These are phyloP conservation scores for Sequoia sempervirens DNA, from an alignment of 75 land plant species.

Conservation along the genomic window DNA sequence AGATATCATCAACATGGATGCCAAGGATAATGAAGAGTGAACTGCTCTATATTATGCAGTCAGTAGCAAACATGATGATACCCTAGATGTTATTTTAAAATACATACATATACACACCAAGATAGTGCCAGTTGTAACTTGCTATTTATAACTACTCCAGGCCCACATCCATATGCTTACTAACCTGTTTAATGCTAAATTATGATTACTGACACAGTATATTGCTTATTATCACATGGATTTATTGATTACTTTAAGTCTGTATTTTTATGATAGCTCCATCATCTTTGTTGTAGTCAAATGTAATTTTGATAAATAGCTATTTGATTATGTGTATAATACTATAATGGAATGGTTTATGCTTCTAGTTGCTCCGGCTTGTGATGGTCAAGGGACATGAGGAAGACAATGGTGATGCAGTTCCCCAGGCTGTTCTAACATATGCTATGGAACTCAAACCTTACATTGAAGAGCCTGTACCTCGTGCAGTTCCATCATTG, in stretches of 20 bases:
- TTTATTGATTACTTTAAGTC: neutral
- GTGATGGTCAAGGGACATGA: slow-evolving; percentile 25
- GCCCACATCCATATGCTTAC: no score
- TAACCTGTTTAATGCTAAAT: neutral
- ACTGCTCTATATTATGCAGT: no score
- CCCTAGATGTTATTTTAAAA: no score
- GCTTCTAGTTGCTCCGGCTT: slow-evolving; percentile 51
- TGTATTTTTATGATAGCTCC: neutral
- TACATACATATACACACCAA: no score
- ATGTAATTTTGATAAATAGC: neutral
- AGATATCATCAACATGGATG: no score
- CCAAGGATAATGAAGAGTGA: no score
- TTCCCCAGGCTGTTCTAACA: slow-evolving; percentile 46
- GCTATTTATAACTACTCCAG: no score
- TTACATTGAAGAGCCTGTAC: slow-evolving; percentile 78
- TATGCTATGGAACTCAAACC: slow-evolving; percentile 86
- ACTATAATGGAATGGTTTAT: neutral
- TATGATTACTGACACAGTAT: neutral
- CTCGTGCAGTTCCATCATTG: slow-evolving; percentile 36
- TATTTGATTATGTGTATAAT: neutral
- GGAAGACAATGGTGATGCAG: slow-evolving; percentile 2
- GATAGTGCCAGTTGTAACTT: no score
- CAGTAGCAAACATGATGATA: no score
- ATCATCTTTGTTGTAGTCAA: neutral
- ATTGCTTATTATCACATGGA: neutral